These are phyloP conservation scores for Pseudonectria buxi DNA, from an alignment of 2,329 filamentous ascomycete genomes.

Conservation along the genomic window DNA sequence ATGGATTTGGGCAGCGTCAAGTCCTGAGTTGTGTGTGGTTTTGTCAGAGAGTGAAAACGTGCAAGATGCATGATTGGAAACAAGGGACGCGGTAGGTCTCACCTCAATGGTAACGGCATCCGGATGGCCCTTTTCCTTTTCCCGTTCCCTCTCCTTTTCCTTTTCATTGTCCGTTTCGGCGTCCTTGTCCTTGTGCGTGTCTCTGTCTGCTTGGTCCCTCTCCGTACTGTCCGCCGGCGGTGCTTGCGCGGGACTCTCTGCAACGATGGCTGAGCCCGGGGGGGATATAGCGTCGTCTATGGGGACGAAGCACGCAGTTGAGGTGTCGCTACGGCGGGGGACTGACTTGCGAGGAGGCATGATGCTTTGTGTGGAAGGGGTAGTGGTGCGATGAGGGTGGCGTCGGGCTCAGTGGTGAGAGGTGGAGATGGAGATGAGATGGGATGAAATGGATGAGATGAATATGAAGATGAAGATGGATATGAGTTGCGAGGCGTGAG, in stretches of 20 bases:
- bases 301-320: constrained; percentile 38
- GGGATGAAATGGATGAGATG: neutral
- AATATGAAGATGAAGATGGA: too few species aligned
- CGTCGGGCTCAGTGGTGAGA: too few species aligned
- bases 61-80: too few species aligned
- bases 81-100: constrained; percentile 3
- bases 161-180: constrained; percentile 18
- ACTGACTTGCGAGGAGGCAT: constrained; percentile 55
- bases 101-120: constrained; percentile 50
- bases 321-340: constrained; percentile 38
- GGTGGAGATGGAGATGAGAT: constrained; percentile 1
- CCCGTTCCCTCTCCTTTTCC: constrained; percentile 15
- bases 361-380: constrained; percentile 6
- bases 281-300: constrained; percentile 33
- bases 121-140: constrained; percentile 25
- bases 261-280: constrained; percentile 7
- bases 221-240: constrained; percentile 13
- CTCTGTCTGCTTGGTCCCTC: constrained; percentile 24
- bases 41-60: neutral
- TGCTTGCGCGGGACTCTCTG: constrained; percentile 17
- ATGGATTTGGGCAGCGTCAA: constrained; percentile 74
- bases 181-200: constrained; percentile 28
- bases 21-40: constrained; percentile 51
- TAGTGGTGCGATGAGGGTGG: too few species aligned
- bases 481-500: too few species aligned